These are phyloP conservation scores for Angomonas ambiguus DNA, from an alignment of 208 protist genomes.

Conservation along the genomic window DNA sequence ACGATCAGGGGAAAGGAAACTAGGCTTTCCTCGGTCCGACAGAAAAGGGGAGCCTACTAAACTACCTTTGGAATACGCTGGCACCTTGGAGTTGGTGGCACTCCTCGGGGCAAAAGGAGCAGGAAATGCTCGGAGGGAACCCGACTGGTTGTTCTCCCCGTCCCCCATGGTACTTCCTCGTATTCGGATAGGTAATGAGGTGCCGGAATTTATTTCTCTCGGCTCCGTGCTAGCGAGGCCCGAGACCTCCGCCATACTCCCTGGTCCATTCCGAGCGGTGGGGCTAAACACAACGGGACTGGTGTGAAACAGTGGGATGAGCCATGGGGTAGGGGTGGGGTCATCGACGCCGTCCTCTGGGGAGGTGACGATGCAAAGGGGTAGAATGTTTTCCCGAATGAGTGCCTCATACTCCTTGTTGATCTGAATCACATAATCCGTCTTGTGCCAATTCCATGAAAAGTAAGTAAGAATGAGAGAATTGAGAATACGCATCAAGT, in stretches of 20 bases:
- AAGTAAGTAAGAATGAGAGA: conserved; percentile 84
- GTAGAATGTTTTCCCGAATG: conserved; percentile 65
- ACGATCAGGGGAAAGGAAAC: conserved; percentile 16
- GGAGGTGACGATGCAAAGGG: conserved; percentile 49
- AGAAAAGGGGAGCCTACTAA: not conserved
- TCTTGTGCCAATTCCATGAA: conserved; percentile 84
- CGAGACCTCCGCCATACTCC: not conserved
- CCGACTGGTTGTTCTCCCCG: not conserved
- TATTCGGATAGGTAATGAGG: not conserved
- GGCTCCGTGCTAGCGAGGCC: not conserved
- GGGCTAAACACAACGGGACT: conserved; percentile 4
- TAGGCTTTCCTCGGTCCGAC: conserved; percentile 8
- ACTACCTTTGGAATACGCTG: not conserved
- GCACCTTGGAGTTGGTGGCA: not conserved
- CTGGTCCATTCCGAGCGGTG: conserved; percentile 3
- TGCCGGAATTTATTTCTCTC: not conserved
- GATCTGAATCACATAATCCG: conserved; percentile 78
- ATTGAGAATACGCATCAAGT: conserved; percentile 73
- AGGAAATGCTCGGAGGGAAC: not conserved
- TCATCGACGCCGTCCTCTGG: conserved; percentile 52
- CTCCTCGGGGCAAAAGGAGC: conserved; percentile 4
- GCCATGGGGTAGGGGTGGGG: conserved; percentile 18
- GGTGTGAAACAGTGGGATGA: not conserved
- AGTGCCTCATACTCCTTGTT: conserved; percentile 80
- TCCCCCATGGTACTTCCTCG: not conserved